Evolutionary conservation across 164 flowering plant genomes (phyloP).

Genomic region (Vitis riparia): DNA sequence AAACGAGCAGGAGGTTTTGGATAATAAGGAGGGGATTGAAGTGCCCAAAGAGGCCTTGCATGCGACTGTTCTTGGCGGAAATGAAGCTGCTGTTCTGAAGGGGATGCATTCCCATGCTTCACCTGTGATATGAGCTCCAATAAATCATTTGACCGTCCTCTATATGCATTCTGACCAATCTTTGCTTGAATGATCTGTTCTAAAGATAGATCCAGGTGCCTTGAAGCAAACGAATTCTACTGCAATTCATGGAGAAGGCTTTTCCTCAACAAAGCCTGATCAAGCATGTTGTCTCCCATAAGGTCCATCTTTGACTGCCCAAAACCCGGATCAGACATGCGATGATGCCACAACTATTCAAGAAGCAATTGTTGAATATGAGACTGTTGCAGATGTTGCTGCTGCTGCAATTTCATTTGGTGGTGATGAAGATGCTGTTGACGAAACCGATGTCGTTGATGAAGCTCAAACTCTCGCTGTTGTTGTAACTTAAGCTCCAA

Average conservation of each 20-base stretch:
- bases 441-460: background rate
- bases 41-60: background rate
- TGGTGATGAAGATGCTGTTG: conserved; percentile 6
- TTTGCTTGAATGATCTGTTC: conserved; percentile 5
- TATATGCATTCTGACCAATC: background rate
- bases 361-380: conserved; percentile 2
- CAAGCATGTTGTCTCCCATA: conserved; percentile 5
- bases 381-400: conserved; percentile 3
- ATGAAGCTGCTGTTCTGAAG: conserved; percentile 4
- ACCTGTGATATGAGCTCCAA: conserved; percentile 1
- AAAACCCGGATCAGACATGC: conserved; percentile 5
- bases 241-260: background rate
- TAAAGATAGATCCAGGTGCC: conserved; percentile 6
- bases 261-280: conserved; percentile 2
- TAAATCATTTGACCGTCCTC: background rate
- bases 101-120: background rate
- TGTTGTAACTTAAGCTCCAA: conserved; percentile 17
- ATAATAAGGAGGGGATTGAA: no score
- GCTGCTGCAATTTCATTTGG: background rate
- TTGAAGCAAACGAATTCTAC: conserved; percentile 1
- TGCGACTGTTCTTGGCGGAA: conserved; percentile 6
- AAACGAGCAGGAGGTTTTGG: no score
- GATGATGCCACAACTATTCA: conserved; percentile 5
- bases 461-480: background rate
- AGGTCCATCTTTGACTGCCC: background rate